Evolutionary conservation across 305 asterid genomes (phyloP).

Genomic region (Fraxinus greggii): DNA sequence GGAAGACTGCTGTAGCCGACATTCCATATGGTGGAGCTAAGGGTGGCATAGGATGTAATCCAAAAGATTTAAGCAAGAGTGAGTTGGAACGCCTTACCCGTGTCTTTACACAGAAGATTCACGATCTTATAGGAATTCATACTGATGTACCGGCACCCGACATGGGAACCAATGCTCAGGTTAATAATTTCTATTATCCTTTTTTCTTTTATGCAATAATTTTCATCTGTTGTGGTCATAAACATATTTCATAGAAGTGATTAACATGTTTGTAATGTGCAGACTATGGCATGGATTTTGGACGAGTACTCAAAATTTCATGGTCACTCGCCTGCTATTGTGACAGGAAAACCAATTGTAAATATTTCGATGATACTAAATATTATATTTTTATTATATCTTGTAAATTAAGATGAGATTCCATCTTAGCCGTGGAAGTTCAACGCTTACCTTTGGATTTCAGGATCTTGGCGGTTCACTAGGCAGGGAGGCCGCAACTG

Average conservation of each 20-base stretch:
- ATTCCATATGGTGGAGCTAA: constrained; percentile 97
- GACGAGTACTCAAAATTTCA: constrained; percentile 96
- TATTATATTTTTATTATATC: neutral
- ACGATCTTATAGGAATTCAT: constrained; percentile 85
- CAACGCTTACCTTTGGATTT: constrained; percentile 22
- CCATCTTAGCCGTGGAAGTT: constrained; percentile 6
- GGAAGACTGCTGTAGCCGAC: constrained; percentile 96
- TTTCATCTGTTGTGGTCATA: neutral
- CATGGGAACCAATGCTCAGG: constrained; percentile 91
- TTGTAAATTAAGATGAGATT: neutral
- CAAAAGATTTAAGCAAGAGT: constrained; percentile 65
- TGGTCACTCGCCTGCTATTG: constrained; percentile 93
- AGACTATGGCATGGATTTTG: constrained; percentile 99
- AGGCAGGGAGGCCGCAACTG: constrained; percentile 94
- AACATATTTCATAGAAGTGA: neutral
- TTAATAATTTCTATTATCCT: constrained; percentile 8
- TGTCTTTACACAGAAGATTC: constrained; percentile 92
- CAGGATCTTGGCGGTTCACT: constrained; percentile 95
- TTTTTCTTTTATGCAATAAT: neutral
- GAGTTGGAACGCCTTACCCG: constrained; percentile 95
- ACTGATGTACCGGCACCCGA: constrained; percentile 96
- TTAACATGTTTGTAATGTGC: constrained; percentile 26
- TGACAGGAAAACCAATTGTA: constrained; percentile 95
- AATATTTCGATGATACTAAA: constrained; percentile 25
- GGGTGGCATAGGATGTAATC: constrained; percentile 87